Percentiles rank a stretch among this genome's conserved stretches.
Evolutionary conservation across 164 flowering plant genomes (phyloP).

Genomic region (Platanus orientalis): DNA sequence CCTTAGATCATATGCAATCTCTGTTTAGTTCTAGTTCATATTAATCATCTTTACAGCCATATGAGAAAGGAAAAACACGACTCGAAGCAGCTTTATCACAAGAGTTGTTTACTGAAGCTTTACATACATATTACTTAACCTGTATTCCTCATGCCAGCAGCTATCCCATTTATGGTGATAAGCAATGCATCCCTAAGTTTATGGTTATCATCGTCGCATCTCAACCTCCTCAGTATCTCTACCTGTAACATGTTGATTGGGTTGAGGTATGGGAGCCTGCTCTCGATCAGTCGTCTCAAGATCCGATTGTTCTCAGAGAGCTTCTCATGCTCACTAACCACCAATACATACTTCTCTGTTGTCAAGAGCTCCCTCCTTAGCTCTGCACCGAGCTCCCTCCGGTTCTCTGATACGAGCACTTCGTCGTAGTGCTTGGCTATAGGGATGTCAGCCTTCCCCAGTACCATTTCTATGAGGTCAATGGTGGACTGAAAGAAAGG

Average conservation of each 20-base stretch:
- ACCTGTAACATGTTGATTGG: constrained; percentile 88
- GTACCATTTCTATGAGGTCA: constrained; percentile 93
- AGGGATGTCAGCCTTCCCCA: constrained; percentile 76
- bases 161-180: constrained; percentile 90
- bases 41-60: too few species aligned
- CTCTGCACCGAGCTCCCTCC: constrained; percentile 61
- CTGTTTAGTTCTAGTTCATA: too few species aligned
- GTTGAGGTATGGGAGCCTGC: constrained; percentile 79
- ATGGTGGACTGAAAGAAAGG: constrained; percentile 89
- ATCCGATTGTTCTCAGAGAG: constrained; percentile 64
- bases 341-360: constrained; percentile 67
- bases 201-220: constrained; percentile 65
- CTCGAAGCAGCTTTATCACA: too few species aligned
- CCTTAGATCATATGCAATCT: too few species aligned
- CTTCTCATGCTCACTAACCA: constrained; percentile 73
- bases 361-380: constrained; percentile 60
- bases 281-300: constrained; percentile 73
- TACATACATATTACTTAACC: constrained; percentile 44
- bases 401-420: constrained; percentile 63
- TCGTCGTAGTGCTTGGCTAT: constrained; percentile 88
- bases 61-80: too few species aligned
- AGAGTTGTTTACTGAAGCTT: not conserved
- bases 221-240: constrained; percentile 73
- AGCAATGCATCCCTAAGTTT: constrained; percentile 87
- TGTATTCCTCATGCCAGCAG: constrained; percentile 98